These are phyloP conservation scores for Raphanus sativus DNA, from an alignment of 345 rosid species.

Conservation along the genomic window DNA sequence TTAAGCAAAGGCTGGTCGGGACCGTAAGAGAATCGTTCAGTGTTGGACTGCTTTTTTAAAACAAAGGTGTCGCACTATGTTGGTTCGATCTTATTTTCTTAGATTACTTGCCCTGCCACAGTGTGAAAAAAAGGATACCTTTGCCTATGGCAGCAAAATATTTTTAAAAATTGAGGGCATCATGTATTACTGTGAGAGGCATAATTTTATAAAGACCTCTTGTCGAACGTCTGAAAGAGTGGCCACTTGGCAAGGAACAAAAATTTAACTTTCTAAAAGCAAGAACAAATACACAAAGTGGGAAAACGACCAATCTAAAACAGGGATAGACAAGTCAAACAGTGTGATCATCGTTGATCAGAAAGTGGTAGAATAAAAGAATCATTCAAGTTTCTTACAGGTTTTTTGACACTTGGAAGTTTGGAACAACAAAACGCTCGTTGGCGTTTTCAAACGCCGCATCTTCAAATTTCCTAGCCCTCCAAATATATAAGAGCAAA, in stretches of 20 bases:
- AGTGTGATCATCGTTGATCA: constrained; percentile 4
- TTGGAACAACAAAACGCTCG: constrained; percentile 19
- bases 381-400: neutral
- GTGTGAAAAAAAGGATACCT: neutral
- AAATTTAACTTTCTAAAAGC: constrained; percentile 12
- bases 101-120: neutral
- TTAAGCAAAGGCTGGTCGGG: neutral
- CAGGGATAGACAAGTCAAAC: neutral
- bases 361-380: constrained; percentile 26
- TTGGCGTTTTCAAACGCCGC: constrained; percentile 28
- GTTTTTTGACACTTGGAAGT: constrained; percentile 17
- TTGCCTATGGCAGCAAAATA: neutral
- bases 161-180: neutral
- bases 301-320: neutral
- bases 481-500: neutral
- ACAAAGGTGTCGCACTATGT: neutral
- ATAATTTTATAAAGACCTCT: neutral
- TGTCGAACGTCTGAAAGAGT: constrained; percentile 3
- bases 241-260: constrained; percentile 10
- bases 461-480: neutral
- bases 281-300: constrained; percentile 15
- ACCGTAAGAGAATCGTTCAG: constrained; percentile 14
- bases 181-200: neutral
- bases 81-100: constrained; percentile 3
- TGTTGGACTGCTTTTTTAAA: constrained; percentile 9